Percentiles rank a stretch among this genome's conserved stretches.
Conservation (phyloP, 345 rosid genomes). For the Eucalyptus caleyi region DNA sequence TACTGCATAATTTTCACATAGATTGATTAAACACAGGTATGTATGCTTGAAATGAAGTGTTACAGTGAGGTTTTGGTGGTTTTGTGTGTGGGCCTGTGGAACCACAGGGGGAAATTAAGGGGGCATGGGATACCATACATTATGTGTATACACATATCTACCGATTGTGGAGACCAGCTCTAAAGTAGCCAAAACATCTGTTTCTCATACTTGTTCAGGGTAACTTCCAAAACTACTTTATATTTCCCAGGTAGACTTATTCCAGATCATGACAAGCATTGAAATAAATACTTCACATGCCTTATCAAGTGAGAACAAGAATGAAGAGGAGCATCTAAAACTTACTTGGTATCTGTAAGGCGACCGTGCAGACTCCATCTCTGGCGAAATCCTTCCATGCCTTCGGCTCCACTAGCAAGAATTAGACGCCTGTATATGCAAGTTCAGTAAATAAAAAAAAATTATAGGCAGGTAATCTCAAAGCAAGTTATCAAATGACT, state of each 20-base stretch:
- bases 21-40: background rate
- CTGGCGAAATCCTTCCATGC: slow-evolving; percentile 80
- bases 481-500: background rate
- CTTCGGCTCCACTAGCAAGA: slow-evolving; percentile 90
- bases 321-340: background rate
- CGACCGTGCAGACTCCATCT: slow-evolving; percentile 97
- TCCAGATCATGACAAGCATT: background rate
- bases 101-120: background rate
- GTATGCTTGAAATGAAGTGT: background rate
- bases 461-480: background rate
- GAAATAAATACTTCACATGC: background rate
- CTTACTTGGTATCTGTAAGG: slow-evolving; percentile 72
- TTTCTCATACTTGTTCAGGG: background rate
- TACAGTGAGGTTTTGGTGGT: background rate
- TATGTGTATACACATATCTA: background rate
- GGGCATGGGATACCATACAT: background rate
- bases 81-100: background rate
- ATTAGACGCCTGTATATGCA: slow-evolving; percentile 46
- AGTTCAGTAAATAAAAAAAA: background rate
- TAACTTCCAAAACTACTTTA: background rate
- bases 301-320: background rate
- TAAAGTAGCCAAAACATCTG: background rate
- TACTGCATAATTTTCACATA: background rate
- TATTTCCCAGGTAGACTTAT: background rate
- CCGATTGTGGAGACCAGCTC: background rate